These are phyloP conservation scores for Suillus weaverae DNA, from an alignment of 768 basidiomycete genomes.

Conservation along the genomic window DNA sequence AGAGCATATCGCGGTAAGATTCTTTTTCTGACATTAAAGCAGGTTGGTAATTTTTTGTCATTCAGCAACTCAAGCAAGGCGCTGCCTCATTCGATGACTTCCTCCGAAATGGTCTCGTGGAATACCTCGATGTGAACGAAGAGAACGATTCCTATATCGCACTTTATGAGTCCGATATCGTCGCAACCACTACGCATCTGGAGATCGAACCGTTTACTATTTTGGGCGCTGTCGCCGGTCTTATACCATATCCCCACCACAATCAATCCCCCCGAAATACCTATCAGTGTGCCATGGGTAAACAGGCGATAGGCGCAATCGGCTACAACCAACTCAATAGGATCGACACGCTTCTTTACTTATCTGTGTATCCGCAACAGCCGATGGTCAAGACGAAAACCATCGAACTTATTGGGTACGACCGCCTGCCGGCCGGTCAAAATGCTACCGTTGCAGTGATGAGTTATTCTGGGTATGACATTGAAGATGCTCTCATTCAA, in stretches of 20 bases:
- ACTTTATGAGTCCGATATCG: slow-evolving; percentile 87
- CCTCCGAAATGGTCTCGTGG: slow-evolving; percentile 86
- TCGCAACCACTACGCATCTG: slow-evolving; percentile 83
- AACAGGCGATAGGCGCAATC: slow-evolving; percentile 99
- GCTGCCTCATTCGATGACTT: slow-evolving; percentile 90
- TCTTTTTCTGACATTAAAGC: slow-evolving; percentile 4
- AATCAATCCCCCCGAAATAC: slow-evolving; percentile 99
- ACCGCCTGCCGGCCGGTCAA: slow-evolving; percentile 95
- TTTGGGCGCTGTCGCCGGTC: slow-evolving; percentile 94
- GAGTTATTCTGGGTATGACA: slow-evolving; percentile 99
- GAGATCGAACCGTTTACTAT: slow-evolving; percentile 99
- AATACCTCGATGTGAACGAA: slow-evolving; percentile 98
- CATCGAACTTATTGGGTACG: slow-evolving; percentile 95
- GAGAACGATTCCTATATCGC: slow-evolving; percentile 98
- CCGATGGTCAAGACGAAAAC: slow-evolving; percentile 99
- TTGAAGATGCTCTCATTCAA: slow-evolving; percentile 96
- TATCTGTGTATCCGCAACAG: slow-evolving; percentile 97
- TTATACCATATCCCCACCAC: slow-evolving; percentile 99
- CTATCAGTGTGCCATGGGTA: slow-evolving; percentile 99
- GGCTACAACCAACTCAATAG: slow-evolving; percentile 97
- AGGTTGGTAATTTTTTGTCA: slow-evolving; percentile 11
- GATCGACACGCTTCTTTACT: slow-evolving; percentile 97
- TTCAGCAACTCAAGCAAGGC: slow-evolving; percentile 77
- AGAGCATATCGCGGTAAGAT: slow-evolving; percentile 74
- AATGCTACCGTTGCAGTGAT: slow-evolving; percentile 99